Evolutionary conservation across 176 grass and related monocot genomes (phyloP).

Genomic region (Guadua angustifolia): DNA sequence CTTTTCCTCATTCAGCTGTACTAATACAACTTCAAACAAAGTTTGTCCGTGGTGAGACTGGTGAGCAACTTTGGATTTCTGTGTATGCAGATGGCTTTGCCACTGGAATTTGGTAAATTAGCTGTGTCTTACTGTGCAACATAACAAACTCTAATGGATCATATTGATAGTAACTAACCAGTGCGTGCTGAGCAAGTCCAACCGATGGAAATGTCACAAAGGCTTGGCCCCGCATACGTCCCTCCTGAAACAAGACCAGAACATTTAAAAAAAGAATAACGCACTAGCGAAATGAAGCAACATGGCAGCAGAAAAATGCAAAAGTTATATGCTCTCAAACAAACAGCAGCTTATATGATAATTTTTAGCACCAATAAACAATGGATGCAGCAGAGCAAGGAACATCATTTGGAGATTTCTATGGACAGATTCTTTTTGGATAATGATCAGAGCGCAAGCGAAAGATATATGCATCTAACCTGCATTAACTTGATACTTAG

Average conservation of each 20-base stretch:
- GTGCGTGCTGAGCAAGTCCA: constrained; percentile 68
- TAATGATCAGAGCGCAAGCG: too few species aligned
- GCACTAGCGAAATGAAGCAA: neutral
- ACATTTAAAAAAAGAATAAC: constrained; percentile 30
- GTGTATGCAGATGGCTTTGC: neutral
- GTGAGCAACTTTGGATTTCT: neutral
- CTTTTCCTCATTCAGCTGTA: neutral
- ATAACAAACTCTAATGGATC: neutral
- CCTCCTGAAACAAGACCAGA: constrained; percentile 66
- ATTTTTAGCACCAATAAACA: too few species aligned
- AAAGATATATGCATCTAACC: too few species aligned
- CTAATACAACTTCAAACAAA: neutral
- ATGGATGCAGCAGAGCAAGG: too few species aligned
- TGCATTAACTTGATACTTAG: too few species aligned
- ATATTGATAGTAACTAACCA: constrained; percentile 59
- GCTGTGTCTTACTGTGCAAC: neutral
- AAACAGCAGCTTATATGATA: too few species aligned
- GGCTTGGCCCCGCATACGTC: constrained; percentile 86
- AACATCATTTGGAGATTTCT: too few species aligned
- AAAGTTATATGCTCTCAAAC: too few species aligned
- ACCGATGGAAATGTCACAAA: constrained; percentile 90
- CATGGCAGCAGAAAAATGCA: neutral
- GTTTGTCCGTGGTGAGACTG: neutral
- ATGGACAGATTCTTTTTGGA: too few species aligned
- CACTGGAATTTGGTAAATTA: neutral